A percentile compares a stretch with the other conserved stretches of the same genome.
Evolutionary conservation across 2,329 filamentous ascomycete genomes (phyloP).

Genomic region (Dothideomycetes sp.): DNA sequence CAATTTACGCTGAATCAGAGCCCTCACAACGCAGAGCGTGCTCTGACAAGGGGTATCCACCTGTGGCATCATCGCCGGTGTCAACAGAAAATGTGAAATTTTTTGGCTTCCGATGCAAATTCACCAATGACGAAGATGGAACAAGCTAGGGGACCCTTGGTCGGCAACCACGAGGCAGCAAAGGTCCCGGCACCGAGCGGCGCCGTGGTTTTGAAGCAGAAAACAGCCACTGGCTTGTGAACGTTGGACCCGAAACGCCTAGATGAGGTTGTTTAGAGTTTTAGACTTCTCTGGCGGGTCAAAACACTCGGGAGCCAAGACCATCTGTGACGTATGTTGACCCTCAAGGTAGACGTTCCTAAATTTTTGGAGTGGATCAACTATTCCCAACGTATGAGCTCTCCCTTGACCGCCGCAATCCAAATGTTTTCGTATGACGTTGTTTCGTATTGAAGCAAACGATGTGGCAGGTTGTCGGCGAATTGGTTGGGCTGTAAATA

Average conservation of each 20-base stretch:
- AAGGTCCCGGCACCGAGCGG: background rate
- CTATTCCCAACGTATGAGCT: slow-evolving; percentile 9
- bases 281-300: slow-evolving; percentile 10
- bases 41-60: slow-evolving; percentile 12
- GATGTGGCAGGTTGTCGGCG: slow-evolving; percentile 10
- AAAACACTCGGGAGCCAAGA: background rate
- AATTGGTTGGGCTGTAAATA: slow-evolving; percentile 8
- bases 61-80: slow-evolving; percentile 14
- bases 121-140: slow-evolving; percentile 12
- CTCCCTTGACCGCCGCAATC: slow-evolving; percentile 10
- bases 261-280: slow-evolving; percentile 6
- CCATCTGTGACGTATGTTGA: slow-evolving; percentile 11
- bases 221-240: slow-evolving; percentile 5
- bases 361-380: no score
- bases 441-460: slow-evolving; percentile 7
- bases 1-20: slow-evolving; percentile 13
- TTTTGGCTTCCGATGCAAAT: slow-evolving; percentile 9
- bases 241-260: slow-evolving; percentile 11
- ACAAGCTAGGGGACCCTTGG: slow-evolving; percentile 10
- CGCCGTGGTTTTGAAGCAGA: slow-evolving; percentile 10
- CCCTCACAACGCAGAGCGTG: slow-evolving; percentile 3
- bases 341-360: slow-evolving; percentile 10
- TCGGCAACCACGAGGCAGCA: slow-evolving; percentile 11
- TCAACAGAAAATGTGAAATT: slow-evolving; percentile 12
- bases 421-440: slow-evolving; percentile 13